phyloP scores from a whole-genome alignment of 164 flowering plant genomes.

The Liquidambar formosana region DNA sequence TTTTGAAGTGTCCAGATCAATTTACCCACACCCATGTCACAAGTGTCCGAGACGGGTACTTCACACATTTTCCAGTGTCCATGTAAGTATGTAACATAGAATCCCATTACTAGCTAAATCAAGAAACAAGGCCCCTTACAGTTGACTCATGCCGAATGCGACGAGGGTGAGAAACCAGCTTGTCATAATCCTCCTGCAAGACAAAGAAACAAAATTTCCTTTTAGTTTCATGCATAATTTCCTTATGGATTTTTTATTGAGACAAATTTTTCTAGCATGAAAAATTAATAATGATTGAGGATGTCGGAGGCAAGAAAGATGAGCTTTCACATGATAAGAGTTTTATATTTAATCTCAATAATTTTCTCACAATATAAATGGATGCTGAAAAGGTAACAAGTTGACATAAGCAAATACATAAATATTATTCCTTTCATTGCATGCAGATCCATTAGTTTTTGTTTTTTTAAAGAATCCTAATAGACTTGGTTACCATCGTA shows the following conservation, averaged over 20 bases:
- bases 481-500: conserved; percentile 47
- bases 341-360: background rate
- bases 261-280: background rate
- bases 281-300: background rate
- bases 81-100: too few species aligned
- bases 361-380: background rate
- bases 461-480: too few species aligned
- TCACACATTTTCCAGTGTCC: too few species aligned
- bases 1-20: too few species aligned
- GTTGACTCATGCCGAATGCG: conserved; percentile 88
- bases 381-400: background rate
- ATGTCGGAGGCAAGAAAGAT: background rate
- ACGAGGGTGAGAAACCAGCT: conserved; percentile 56
- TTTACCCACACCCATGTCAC: too few species aligned
- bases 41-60: too few species aligned
- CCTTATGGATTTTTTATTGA: background rate
- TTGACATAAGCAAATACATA: background rate
- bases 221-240: background rate
- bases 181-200: conserved; percentile 81
- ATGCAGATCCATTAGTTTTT: background rate
- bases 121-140: conserved; percentile 45
- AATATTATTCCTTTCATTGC: background rate
- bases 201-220: background rate
- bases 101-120: background rate
- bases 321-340: background rate